Base-by-base conservation (phyloP, 2,329 filamentous ascomycete species). In the Ceratocystis cubensis region DNA sequence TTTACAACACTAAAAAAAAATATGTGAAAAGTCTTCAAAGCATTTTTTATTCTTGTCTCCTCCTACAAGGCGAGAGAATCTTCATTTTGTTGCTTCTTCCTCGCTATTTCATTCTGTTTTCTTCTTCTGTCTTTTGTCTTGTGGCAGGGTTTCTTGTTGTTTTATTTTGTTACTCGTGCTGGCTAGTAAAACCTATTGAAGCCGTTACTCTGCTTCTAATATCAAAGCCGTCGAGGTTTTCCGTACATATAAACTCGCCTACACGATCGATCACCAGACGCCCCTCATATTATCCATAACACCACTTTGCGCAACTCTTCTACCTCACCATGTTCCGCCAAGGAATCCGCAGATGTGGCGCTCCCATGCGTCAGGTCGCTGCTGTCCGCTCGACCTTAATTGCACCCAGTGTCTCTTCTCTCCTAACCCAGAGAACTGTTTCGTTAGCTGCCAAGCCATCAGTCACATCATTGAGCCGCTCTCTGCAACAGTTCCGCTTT, bases 241-340 rank as follows among this genome's bases (percentile, higher is more conserved):
- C 59, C 41, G 10, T 5, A 57, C 17, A 46, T 8, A 56, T 4
- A 56, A 28, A 22, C 15, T 25, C 25, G 3, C 22, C 50, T 10
- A 17, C 22, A 41, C 10, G 37, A 41, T 41, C 10, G 10, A 41
- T 41, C 37, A 41, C 10, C 37, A 41, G 10, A 41, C 37, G 4
- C 8, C 10, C 37, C 37, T 41, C 37, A 41, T 13, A 41, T 15
- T 2, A 4, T 3, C 13, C 2, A 13, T 15, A 2, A 15, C 10
- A 15, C 4, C 37, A 5, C 10, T 13, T 41, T 41, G 37, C 37
- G 37, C 37, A 41, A 41, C 37, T 41, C 37, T 41, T 15, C 1
- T 41, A 41, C 13, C 37, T 41, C 67, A 67, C 7, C 6, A 70
- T 70, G 69, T 67, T 70, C 64, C 68, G 69, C 45, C 68, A 68